Base-by-base conservation (phyloP, 495 filamentous ascomycete species). In the Neurospora cerealis region DNA sequence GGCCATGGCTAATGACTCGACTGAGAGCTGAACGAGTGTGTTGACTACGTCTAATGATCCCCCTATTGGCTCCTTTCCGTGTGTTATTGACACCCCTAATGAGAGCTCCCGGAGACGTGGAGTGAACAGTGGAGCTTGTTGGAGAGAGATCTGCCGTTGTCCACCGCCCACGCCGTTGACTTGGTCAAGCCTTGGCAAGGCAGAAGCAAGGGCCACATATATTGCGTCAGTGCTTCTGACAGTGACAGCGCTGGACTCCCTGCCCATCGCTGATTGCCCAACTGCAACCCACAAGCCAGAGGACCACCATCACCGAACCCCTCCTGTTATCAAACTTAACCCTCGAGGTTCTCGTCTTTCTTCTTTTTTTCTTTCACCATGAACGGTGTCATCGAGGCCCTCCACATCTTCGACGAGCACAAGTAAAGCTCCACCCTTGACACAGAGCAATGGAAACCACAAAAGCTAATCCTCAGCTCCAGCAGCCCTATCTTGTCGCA, bases 321-420 rank as follows among this genome's bases (percentile, higher is more conserved):
- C 54, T 66, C 54, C 54, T 3, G 28, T 66, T 66, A 62, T 32
- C 24, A 8, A 32, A n/a, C 7, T 10, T 46, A 10, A 10, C 42
- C 42, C 42, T 46, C 19, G 19, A 46, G 42, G 19, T 46, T 21
- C 42, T n/a, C 8, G 9, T 54, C 46, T 62, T 32, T 34, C 15
- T 62, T 2, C 13, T 8, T 62, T 34, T 34, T 62, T 34, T 34
- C 54, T 62, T 66, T 66, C 54, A 80, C 78, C 80, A 93, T 93
- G 89, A 93, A 90, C 87, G 89, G 92, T 83, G 90, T 92, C 80
- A 92, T 99, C 78, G 95, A 97, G 87, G 96, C 96, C 78, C 85
- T 99, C 78, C 96, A 98, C 87, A 94, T 99, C 80, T 97, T 91
- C 81, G 93, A 98, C 87, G 93, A 97, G 84, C 88, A 92, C 81